These are phyloP conservation scores for Orbilia ellipsospora DNA, from an alignment of 2,329 filamentous ascomycete genomes.

Conservation along the genomic window DNA sequence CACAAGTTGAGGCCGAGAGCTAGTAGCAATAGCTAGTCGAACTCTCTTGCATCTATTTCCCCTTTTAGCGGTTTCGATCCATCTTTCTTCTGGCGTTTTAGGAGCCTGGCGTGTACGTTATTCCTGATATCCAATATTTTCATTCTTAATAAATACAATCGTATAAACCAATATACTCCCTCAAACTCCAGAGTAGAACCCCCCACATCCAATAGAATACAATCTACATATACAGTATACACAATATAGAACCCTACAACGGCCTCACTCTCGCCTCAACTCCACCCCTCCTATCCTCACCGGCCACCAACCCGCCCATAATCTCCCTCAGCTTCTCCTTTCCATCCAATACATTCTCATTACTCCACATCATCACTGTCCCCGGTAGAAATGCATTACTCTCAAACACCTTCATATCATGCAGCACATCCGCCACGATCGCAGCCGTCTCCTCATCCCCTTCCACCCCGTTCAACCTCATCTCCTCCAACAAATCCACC, in stretches of 20 bases:
- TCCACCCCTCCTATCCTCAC: conserved; percentile 28
- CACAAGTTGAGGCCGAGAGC: conserved; percentile 45
- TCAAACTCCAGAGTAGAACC: conserved; percentile 1
- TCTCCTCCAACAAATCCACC: conserved; percentile 58
- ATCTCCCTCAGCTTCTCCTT: conserved; percentile 41
- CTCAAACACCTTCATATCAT: conserved; percentile 49
- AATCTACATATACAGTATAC: conserved; percentile 9
- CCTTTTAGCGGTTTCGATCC: conserved; percentile 1
- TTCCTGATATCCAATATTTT: not conserved
- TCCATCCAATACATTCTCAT: conserved; percentile 47
- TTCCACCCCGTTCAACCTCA: conserved; percentile 58
- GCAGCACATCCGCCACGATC: conserved; percentile 52
- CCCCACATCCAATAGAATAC: conserved; percentile 2
- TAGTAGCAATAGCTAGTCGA: conserved; percentile 32
- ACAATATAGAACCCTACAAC: not conserved
- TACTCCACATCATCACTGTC: conserved; percentile 51
- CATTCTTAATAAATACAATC: not conserved
- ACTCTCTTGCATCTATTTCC: not conserved
- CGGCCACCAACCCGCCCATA: conserved; percentile 28
- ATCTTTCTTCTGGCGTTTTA: not conserved
- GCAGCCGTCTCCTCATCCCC: conserved; percentile 56
- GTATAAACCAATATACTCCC: not conserved
- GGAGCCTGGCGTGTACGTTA: not conserved
- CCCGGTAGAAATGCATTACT: conserved; percentile 43
- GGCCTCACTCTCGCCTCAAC: conserved; percentile 2